Evolutionary conservation across 1,284 basidiomycete species (phyloP).

Genomic region (Cystobasidiaceae sp.): DNA sequence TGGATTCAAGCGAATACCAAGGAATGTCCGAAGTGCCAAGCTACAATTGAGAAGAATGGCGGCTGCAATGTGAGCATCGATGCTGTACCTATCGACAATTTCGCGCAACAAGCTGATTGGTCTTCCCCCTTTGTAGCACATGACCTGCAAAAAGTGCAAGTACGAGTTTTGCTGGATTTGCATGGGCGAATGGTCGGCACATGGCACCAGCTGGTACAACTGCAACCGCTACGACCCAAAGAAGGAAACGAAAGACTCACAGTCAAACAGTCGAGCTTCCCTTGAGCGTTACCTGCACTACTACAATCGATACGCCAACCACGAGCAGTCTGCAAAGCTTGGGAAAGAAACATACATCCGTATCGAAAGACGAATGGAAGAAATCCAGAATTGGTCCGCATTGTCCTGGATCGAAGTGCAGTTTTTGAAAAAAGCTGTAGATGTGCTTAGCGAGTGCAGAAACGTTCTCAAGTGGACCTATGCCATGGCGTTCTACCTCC

Average conservation of each 20-base stretch:
- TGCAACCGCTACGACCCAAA: conserved; percentile 98
- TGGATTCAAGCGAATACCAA: conserved; percentile 99
- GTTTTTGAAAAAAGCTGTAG: conserved; percentile 96
- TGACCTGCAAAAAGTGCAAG: conserved; percentile 99
- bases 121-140: conserved; percentile 59
- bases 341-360: conserved; percentile 85
- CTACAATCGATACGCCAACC: conserved; percentile 97
- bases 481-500: conserved; percentile 93
- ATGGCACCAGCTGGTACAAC: conserved; percentile 95
- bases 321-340: conserved; percentile 94
- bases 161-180: conserved; percentile 68
- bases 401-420: conserved; percentile 98
- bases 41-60: conserved; percentile 99
- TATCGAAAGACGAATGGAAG: conserved; percentile 99
- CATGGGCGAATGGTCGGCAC: conserved; percentile 90
- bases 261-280: conserved; percentile 78
- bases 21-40: conserved; percentile 90
- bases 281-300: conserved; percentile 98
- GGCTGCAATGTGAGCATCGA: conserved; percentile 81
- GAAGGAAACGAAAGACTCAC: conserved; percentile 76
- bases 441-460: conserved; percentile 70
- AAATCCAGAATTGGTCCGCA: conserved; percentile 87
- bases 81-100: not conserved
- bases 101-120: not conserved
- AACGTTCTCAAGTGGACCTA: conserved; percentile 99